Base-by-base conservation (phyloP, 1,284 basidiomycete species). In the Ceratobasidium sp. region DNA sequence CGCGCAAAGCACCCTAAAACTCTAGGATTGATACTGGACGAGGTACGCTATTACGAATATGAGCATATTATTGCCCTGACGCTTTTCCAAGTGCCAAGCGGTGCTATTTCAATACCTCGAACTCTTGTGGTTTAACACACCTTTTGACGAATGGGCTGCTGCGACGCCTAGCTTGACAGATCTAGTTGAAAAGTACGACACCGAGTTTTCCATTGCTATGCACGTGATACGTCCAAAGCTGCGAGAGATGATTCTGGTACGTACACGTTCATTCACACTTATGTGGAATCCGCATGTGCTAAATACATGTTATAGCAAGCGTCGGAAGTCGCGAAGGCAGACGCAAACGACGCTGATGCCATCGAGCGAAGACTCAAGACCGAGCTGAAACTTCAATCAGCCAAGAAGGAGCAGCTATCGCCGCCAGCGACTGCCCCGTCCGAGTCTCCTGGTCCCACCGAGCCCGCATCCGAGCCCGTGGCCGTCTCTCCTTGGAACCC, bases 141-240 rank as follows among this genome's bases (percentile, higher is more conserved):
- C 79, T 0, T 76, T 81, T 1, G 82, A 83, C 14, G 83, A 84
- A 27, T 84, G 84, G 66, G 81, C 83, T 29, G 74, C 77, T 3
- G 76, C 82, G 15, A 79, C 84, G 4, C 96, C 96, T 1, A 84
- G 91, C 19, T 85, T 98, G 7, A 84, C 85, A 0, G 90, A 93
- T 54, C 86, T 98, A 9, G 89, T 90, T 67, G 86, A 88, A 60
- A 86, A 88, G 54, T 97, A 92, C 81, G 93, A 91, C 1, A 89
- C 98, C 63, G 90, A 91, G 76, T 89, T 92, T 48, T 89, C 93
- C 11, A 91, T 96, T 75, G 94, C 94, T 73, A 97, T 98, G 93
- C 94, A 96, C 80, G 92, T 98, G 72, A 88, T 95, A 59, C 90
- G 97, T 9, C 95, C 96, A 3, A 91, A 93, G 75, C 85, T 97